Conservation (phyloP, 2,329 filamentous ascomycete genomes). For the Fusarium verrucosum region DNA sequence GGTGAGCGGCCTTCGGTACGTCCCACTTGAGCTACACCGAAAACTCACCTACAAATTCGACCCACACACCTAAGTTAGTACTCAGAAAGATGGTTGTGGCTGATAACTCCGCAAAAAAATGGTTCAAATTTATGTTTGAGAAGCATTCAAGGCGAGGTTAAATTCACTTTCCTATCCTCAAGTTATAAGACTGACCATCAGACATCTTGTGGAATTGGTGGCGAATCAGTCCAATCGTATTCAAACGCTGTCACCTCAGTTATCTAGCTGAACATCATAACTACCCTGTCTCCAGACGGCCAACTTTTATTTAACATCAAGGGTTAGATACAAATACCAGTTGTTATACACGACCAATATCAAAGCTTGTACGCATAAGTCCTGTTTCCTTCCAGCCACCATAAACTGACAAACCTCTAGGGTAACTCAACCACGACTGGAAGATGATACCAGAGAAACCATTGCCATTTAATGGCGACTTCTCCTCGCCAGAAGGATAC, state of each 20-base stretch:
- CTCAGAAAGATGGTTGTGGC: slow-evolving; percentile 28
- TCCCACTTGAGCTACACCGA: slow-evolving; percentile 33
- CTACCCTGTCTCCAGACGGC: neutral
- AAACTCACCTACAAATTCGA: slow-evolving; percentile 41
- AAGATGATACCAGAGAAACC: slow-evolving; percentile 61
- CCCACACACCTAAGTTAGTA: slow-evolving; percentile 38
- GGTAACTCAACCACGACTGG: slow-evolving; percentile 24
- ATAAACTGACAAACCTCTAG: slow-evolving; percentile 22
- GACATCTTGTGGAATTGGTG: neutral
- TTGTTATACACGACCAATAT: neutral
- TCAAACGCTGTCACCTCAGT: neutral
- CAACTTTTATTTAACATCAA: too few relatives aligned
- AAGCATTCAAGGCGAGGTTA: too few relatives aligned
- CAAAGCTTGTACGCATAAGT: slow-evolving; percentile 2
- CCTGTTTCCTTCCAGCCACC: neutral
- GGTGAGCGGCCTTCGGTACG: slow-evolving; percentile 30
- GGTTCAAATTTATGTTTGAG: neutral
- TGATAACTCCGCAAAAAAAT: slow-evolving; percentile 14
- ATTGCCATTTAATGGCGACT: slow-evolving; percentile 77
- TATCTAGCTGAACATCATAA: neutral
- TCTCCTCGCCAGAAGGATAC: slow-evolving; percentile 77
- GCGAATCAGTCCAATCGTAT: neutral
- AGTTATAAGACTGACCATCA: neutral
- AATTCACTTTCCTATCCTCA: neutral
- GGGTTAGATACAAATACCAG: neutral